These are phyloP conservation scores for Pichia norvegensis DNA, from an alignment of 1,139 yeast genomes.

Conservation along the genomic window DNA sequence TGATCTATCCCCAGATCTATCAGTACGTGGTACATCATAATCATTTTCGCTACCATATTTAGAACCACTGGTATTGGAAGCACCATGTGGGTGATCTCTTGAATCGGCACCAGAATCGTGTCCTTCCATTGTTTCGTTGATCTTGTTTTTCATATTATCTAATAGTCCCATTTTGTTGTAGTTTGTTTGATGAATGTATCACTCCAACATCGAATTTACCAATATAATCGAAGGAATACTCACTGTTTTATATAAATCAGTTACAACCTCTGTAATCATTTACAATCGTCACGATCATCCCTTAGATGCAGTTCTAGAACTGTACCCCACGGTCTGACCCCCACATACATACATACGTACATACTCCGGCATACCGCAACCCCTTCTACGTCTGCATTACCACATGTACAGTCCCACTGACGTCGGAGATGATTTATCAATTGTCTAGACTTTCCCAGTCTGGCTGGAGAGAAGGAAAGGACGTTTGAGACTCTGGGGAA, in stretches of 20 bases:
- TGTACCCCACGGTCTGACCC: no score
- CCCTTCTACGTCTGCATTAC: neutral
- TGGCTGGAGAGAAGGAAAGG: no score
- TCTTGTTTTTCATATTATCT: slow-evolving; percentile 9
- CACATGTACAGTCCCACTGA: neutral
- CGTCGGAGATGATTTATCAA: neutral
- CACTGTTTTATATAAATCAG: no score
- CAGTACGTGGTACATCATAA: neutral
- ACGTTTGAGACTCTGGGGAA: no score
- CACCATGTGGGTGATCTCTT: slow-evolving; percentile 11
- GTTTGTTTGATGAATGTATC: neutral
- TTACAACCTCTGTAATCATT: neutral
- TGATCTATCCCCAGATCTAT: neutral
- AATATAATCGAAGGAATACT: neutral
- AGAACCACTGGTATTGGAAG: neutral
- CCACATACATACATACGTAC: no score
- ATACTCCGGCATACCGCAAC: no score
- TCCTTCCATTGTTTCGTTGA: slow-evolving; percentile 20
- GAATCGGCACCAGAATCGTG: slow-evolving; percentile 16
- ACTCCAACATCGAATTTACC: no score
- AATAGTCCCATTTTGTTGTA: slow-evolving; percentile 26
- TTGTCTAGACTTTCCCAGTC: neutral
- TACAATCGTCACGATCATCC: neutral
- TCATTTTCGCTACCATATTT: neutral
- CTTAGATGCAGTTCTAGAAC: neutral